Evolutionary conservation across 2,329 filamentous ascomycete genomes (phyloP).

Genomic region (Trichocomaceae sp.): DNA sequence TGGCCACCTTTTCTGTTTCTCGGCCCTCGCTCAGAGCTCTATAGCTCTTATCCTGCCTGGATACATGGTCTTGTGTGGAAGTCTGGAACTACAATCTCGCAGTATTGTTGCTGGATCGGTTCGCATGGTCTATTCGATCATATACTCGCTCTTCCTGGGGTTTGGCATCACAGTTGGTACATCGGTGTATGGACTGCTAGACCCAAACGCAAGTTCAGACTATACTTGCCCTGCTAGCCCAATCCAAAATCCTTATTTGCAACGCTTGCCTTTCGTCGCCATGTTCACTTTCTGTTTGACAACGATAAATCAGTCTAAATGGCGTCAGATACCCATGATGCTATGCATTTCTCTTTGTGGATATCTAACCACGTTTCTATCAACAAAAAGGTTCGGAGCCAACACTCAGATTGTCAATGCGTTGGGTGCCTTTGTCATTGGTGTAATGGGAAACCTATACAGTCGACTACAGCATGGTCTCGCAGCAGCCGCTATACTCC

Average conservation of each 20-base stretch:
- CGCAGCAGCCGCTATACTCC: conserved; percentile 78
- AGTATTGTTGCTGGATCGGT: conserved; percentile 66
- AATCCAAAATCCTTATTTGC: conserved; percentile 41
- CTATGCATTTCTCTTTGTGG: conserved; percentile 66
- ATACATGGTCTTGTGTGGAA: conserved; percentile 56
- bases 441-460: conserved; percentile 76
- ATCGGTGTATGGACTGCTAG: conserved; percentile 56
- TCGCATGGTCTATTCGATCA: conserved; percentile 69
- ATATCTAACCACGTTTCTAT: conserved; percentile 72
- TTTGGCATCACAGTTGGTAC: conserved; percentile 67
- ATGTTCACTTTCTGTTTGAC: conserved; percentile 69
- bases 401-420: conserved; percentile 74
- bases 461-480: conserved; percentile 67
- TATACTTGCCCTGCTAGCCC: conserved; percentile 48
- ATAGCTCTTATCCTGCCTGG: conserved; percentile 69
- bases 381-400: conserved; percentile 58
- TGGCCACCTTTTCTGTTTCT: conserved; percentile 59
- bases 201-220: conserved; percentile 47
- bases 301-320: conserved; percentile 77
- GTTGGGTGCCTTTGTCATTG: conserved; percentile 69
- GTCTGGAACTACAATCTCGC: conserved; percentile 63
- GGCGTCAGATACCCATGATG: conserved; percentile 74
- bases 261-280: conserved; percentile 67
- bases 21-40: conserved; percentile 63
- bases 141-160: conserved; percentile 66